Evolutionary conservation across 2,329 filamentous ascomycete species (phyloP).

Genomic region (Dothiorella sarmentorum): DNA sequence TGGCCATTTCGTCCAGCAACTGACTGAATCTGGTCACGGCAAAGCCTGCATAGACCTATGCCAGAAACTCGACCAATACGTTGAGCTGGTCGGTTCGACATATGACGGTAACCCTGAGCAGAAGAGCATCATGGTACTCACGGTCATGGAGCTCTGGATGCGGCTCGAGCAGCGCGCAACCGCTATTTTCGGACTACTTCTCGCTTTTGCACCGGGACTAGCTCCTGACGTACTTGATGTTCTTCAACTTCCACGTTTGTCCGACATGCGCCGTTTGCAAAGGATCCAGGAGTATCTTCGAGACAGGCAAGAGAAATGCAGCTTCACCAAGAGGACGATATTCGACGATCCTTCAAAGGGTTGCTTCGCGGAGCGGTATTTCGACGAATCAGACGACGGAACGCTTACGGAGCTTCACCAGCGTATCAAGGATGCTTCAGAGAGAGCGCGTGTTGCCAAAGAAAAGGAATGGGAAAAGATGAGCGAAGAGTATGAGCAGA

Average conservation of each 20-base stretch:
- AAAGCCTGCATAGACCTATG: constrained; percentile 32
- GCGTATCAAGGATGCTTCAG: constrained; percentile 36
- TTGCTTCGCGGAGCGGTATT: constrained; percentile 50
- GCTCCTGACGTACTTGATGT: constrained; percentile 50
- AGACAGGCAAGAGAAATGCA: constrained; percentile 30
- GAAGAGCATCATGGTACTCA: constrained; percentile 53
- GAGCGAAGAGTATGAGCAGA: constrained; percentile 35
- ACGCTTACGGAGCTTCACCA: constrained; percentile 31
- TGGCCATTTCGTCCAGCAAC: not conserved
- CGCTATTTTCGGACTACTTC: constrained; percentile 46
- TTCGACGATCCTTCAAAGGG: constrained; percentile 43
- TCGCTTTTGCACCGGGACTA: constrained; percentile 53
- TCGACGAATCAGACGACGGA: constrained; percentile 28
- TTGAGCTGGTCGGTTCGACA: constrained; percentile 30
- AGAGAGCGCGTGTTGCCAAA: constrained; percentile 32
- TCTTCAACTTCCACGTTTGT: constrained; percentile 48
- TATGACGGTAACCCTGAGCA: constrained; percentile 49
- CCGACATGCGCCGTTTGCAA: constrained; percentile 52
- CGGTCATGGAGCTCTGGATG: constrained; percentile 57
- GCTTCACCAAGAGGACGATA: constrained; percentile 39
- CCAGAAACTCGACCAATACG: constrained; percentile 35
- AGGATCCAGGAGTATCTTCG: constrained; percentile 50
- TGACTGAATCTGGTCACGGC: not conserved
- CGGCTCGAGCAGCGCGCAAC: constrained; percentile 52
- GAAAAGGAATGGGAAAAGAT: constrained; percentile 37